Evolutionary conservation across 345 rosid species (phyloP).

Genomic region (Kernera saxatilis): DNA sequence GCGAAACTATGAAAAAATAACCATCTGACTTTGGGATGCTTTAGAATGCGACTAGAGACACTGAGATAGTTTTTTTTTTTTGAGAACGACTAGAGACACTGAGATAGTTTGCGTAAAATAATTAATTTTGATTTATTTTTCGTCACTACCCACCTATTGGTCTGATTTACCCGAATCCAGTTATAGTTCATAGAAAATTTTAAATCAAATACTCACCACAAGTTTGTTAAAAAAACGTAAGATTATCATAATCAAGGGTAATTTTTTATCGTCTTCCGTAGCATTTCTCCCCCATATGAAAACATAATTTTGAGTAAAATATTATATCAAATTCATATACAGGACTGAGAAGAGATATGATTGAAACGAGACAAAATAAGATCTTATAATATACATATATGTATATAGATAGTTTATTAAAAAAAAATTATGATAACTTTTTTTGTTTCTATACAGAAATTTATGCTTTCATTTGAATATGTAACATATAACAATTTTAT

Average conservation of each 20-base stretch:
- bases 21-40: background rate
- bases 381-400: background rate
- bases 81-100: background rate
- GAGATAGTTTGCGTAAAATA: background rate
- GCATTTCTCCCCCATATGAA: background rate
- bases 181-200: background rate
- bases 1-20: background rate
- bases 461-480: background rate
- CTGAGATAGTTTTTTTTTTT: too few relatives aligned
- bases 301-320: background rate
- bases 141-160: slow-evolving; percentile 21
- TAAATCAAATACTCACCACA: background rate
- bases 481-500: background rate
- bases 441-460: background rate
- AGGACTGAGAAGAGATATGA: background rate
- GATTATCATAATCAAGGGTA: background rate
- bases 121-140: background rate
- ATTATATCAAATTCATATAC: background rate
- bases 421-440: background rate
- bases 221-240: background rate
- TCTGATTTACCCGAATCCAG: background rate
- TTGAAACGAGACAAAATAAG: background rate
- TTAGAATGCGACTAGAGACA: background rate
- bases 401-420: too few relatives aligned
- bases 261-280: background rate